Percentiles rank a stretch among this genome's conserved stretches.
phyloP scores from a whole-genome alignment of 2,329 filamentous ascomycete species.

The Colletotrichum sp. region DNA sequence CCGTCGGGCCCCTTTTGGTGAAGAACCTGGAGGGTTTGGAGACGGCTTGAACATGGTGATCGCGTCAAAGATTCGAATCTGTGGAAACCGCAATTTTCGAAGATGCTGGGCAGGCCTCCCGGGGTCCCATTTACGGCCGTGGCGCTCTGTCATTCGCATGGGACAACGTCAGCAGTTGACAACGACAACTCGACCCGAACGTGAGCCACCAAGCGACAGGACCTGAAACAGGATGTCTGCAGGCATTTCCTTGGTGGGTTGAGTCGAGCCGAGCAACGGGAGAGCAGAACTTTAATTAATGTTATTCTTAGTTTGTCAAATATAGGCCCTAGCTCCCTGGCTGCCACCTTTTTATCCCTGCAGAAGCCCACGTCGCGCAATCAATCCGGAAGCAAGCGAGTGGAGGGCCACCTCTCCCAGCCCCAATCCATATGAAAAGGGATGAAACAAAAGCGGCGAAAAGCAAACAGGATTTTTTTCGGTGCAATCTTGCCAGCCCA shows the following conservation, averaged over 20 bases:
- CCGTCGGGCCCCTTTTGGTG: not conserved
- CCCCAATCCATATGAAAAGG: not conserved
- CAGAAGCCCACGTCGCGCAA: slow-evolving; percentile 2
- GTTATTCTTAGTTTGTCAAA: not conserved
- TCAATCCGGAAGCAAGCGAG: slow-evolving; percentile 11
- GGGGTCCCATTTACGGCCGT: not conserved
- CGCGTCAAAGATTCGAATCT: not conserved
- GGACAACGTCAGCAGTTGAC: not conserved
- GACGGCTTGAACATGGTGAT: not conserved
- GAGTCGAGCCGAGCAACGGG: not conserved
- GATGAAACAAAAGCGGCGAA: slow-evolving; percentile 10
- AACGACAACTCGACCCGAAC: not conserved
- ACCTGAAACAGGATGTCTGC: slow-evolving; percentile 2
- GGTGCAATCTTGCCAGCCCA: not conserved
- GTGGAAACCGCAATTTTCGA: not conserved
- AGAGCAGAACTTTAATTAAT: slow-evolving; percentile 3
- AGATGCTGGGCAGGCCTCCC: not conserved
- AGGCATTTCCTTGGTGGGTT: not conserved
- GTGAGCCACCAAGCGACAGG: not conserved
- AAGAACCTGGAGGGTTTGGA: not conserved
- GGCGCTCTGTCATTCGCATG: not conserved
- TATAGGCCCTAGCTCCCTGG: not conserved
- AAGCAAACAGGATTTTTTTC: not conserved
- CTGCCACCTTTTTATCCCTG: not conserved
- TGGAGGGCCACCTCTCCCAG: not conserved